phyloP scores from a whole-genome alignment of 2,329 filamentous ascomycete genomes.

The Aspergillus caelatus region DNA sequence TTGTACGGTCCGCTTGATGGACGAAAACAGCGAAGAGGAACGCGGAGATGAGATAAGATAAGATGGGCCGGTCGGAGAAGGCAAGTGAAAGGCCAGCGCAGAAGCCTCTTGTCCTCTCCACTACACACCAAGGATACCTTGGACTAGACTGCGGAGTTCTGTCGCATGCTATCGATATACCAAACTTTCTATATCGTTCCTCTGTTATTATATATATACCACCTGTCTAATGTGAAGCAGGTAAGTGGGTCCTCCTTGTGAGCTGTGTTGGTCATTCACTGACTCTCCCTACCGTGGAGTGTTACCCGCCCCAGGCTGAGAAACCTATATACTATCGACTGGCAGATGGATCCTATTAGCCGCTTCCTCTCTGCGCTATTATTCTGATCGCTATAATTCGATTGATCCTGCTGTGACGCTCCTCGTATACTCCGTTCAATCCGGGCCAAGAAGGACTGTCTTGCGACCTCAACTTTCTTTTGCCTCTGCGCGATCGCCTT shows the following conservation, averaged over 20 bases:
- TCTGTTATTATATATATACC: constrained; percentile 9
- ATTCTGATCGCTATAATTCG: background rate
- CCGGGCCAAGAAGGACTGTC: background rate
- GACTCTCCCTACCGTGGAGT: constrained; percentile 22
- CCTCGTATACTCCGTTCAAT: constrained; percentile 2
- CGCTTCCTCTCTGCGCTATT: constrained; percentile 7
- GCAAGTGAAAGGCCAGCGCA: constrained; percentile 17
- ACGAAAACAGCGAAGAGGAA: constrained; percentile 17
- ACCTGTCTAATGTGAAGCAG: constrained; percentile 11
- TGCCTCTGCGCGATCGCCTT: background rate
- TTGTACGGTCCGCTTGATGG: constrained; percentile 9
- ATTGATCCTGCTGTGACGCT: constrained; percentile 10
- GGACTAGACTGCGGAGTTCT: constrained; percentile 2
- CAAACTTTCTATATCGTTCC: background rate
- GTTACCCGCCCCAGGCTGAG: constrained; percentile 17
- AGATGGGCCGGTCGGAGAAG: constrained; percentile 25
- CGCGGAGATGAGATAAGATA: constrained; percentile 43
- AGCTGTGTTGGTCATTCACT: constrained; percentile 16
- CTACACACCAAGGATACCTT: constrained; percentile 3
- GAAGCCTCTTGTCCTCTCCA: constrained; percentile 20
- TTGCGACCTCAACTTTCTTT: background rate
- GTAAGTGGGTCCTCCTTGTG: constrained; percentile 11
- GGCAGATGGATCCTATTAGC: constrained; percentile 12
- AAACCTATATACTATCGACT: constrained; percentile 14
- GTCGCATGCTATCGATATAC: constrained; percentile 6